phyloP scores from a whole-genome alignment of 2,329 filamentous ascomycete species.

The Chalara sp. region DNA sequence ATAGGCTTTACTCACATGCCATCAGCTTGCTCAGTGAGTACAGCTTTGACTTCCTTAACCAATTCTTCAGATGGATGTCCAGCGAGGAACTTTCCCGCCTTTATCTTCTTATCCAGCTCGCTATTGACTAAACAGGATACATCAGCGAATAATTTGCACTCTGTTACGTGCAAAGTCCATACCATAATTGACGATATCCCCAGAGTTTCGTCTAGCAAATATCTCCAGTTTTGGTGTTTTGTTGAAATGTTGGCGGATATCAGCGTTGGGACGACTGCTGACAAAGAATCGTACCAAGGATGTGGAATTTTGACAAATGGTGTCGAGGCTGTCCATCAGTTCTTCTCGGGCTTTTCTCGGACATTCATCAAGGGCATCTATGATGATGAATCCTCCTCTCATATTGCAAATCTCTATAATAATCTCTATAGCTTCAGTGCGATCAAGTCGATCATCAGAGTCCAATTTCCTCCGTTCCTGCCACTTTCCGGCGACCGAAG shows the following conservation, averaged over 20 bases:
- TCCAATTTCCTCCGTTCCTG: constrained; percentile 1
- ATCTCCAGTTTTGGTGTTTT: constrained; percentile 8
- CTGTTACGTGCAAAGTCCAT: no score
- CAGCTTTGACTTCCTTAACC: no score
- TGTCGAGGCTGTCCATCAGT: constrained; percentile 4
- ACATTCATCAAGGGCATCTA: constrained; percentile 11
- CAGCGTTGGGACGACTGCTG: constrained; percentile 8
- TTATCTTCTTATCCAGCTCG: no score
- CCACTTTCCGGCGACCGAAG: neutral
- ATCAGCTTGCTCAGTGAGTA: no score
- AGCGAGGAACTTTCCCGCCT: no score
- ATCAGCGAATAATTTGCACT: no score
- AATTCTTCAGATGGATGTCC: no score
- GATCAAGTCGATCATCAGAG: neutral
- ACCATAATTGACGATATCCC: constrained; percentile 1
- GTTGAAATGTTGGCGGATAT: constrained; percentile 6
- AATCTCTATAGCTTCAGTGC: constrained; percentile 1
- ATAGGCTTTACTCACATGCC: neutral
- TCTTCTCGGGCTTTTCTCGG: neutral
- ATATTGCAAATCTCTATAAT: constrained; percentile 3
- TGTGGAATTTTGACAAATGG: constrained; percentile 2
- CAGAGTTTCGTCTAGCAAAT: constrained; percentile 2
- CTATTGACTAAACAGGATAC: no score
- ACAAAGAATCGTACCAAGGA: constrained; percentile 10
- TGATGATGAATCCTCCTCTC: constrained; percentile 7